phyloP scores from a whole-genome alignment of 1,284 basidiomycete genomes.

The Spongispora temasekensis region DNA sequence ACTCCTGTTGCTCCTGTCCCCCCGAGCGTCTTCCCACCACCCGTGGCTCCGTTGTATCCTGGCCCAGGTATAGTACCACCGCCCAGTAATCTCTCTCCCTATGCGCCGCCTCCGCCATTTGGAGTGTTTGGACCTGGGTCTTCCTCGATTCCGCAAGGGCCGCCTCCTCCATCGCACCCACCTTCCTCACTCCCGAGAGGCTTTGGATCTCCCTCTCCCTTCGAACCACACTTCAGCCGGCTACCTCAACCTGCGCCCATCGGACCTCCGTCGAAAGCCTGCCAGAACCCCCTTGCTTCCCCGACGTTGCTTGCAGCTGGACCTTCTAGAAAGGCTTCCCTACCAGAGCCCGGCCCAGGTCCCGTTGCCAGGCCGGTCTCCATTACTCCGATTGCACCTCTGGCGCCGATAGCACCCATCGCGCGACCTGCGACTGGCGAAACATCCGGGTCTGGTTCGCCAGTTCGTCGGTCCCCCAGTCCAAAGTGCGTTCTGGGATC shows the following conservation, averaged over 20 bases:
- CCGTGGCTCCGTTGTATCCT: constrained; percentile 49
- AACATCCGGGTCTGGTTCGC: constrained; percentile 58
- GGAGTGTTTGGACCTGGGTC: constrained; percentile 47
- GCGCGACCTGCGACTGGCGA: constrained; percentile 48
- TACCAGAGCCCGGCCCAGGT: constrained; percentile 47
- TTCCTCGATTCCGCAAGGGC: constrained; percentile 41
- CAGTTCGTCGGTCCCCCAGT: constrained; percentile 65
- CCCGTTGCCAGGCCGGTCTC: constrained; percentile 58
- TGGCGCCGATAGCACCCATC: constrained; percentile 35
- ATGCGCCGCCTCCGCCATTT: constrained; percentile 49
- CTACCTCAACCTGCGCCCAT: constrained; percentile 53
- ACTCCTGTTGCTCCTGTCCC: constrained; percentile 36
- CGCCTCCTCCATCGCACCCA: constrained; percentile 46
- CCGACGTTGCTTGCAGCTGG: constrained; percentile 41
- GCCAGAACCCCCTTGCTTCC: constrained; percentile 40
- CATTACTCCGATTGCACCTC: constrained; percentile 41
- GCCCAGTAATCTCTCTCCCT: constrained; percentile 48
- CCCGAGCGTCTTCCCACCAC: constrained; percentile 32
- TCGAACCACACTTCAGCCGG: constrained; percentile 47
- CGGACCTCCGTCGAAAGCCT: constrained; percentile 50
- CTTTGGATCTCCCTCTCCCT: constrained; percentile 48
- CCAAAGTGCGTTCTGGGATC: constrained; percentile 75
- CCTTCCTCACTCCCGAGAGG: constrained; percentile 55
- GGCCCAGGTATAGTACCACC: constrained; percentile 46
- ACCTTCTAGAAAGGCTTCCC: constrained; percentile 36